Percentiles rank a stretch among this genome's conserved stretches.
Conservation (phyloP, 1,284 basidiomycete species). For the Moesziomyces globuligerus region DNA sequence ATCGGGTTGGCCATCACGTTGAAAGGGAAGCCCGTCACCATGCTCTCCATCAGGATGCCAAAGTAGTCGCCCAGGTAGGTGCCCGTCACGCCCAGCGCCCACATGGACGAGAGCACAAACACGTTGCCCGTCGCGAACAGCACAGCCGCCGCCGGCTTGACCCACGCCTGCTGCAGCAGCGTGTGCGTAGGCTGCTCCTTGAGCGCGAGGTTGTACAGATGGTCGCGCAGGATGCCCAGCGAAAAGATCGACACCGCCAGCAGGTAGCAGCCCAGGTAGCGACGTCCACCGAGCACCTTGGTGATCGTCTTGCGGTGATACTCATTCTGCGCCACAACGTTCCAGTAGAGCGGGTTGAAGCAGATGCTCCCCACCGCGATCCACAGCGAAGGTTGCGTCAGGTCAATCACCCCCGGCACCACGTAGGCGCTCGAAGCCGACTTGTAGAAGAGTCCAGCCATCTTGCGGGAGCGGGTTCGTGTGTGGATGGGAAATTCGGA, state of each 20-base stretch:
- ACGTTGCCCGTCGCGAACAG: constrained; percentile 74
- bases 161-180: constrained; percentile 72
- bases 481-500: too few relatives aligned
- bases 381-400: constrained; percentile 56
- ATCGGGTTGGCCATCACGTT: constrained; percentile 92
- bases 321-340: constrained; percentile 88
- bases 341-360: constrained; percentile 96
- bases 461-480: constrained; percentile 6
- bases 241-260: constrained; percentile 78
- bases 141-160: constrained; percentile 74
- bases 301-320: constrained; percentile 65
- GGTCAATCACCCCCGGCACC: constrained; percentile 53
- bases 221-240: constrained; percentile 44
- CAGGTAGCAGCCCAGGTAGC: constrained; percentile 83
- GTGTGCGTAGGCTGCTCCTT: constrained; percentile 75
- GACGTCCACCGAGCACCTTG: constrained; percentile 53
- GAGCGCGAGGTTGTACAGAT: constrained; percentile 76
- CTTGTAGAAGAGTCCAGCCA: constrained; percentile 23
- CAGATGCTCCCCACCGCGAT: constrained; percentile 56
- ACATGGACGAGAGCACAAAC: constrained; percentile 84
- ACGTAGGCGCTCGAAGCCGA: constrained; percentile 27
- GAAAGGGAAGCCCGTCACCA: constrained; percentile 86
- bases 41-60: constrained; percentile 93
- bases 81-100: constrained; percentile 89
- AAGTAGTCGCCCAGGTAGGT: constrained; percentile 89